Evolutionary conservation across 1,139 yeast genomes (phyloP).

Genomic region (Pichia terricola): DNA sequence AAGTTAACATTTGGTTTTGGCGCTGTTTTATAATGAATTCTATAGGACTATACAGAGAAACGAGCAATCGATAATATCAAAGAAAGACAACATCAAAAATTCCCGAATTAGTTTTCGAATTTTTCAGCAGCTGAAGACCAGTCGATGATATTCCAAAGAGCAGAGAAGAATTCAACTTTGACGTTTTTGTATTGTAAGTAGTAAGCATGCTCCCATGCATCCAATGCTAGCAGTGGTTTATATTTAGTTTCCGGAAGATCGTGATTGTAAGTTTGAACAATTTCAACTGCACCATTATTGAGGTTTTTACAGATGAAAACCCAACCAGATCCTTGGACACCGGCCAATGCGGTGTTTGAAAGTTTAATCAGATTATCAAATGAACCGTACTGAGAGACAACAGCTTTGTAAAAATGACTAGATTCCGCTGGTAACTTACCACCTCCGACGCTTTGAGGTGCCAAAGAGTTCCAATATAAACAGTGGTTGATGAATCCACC

Average conservation of each 20-base stretch:
- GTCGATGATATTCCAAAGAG: slow-evolving; percentile 93
- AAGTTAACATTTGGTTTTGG: slow-evolving; percentile 92
- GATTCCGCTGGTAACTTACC: slow-evolving; percentile 66
- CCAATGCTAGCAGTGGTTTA: slow-evolving; percentile 83
- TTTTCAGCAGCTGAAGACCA: slow-evolving; percentile 90
- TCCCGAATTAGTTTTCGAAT: slow-evolving; percentile 26
- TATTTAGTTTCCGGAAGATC: slow-evolving; percentile 73
- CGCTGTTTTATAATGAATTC: slow-evolving; percentile 44
- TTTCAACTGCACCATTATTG: slow-evolving; percentile 72
- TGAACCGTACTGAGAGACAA: slow-evolving; percentile 65
- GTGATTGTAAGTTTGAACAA: slow-evolving; percentile 82
- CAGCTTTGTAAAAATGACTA: slow-evolving; percentile 54
- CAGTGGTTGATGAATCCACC: slow-evolving; percentile 90
- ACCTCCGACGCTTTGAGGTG: slow-evolving; percentile 76
- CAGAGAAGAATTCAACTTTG: slow-evolving; percentile 90
- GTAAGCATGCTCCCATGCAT: slow-evolving; percentile 99
- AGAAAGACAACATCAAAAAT: too few species aligned
- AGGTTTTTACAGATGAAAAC: slow-evolving; percentile 87
- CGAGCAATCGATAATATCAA: too few species aligned
- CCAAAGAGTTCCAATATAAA: slow-evolving; percentile 84
- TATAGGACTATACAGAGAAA: neutral
- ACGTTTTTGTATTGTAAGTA: slow-evolving; percentile 93
- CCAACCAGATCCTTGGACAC: slow-evolving; percentile 97
- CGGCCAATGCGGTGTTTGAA: slow-evolving; percentile 76
- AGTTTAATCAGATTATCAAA: slow-evolving; percentile 59